Base-by-base conservation (phyloP, 768 basidiomycete species). In the Amanita phalloides region DNA sequence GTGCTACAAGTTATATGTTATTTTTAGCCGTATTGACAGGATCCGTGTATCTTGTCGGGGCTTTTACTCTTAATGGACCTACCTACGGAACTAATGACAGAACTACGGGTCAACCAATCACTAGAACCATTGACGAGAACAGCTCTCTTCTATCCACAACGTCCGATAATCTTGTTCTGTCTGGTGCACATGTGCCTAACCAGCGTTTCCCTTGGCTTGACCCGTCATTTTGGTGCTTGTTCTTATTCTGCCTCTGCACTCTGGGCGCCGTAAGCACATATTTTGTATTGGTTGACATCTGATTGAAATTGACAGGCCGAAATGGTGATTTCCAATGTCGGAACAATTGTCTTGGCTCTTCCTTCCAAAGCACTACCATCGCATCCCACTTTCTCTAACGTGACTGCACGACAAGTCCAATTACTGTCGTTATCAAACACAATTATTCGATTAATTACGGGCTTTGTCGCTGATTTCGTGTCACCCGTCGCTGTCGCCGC, bases 241-340 rank as follows among this genome's bases (percentile, higher is more conserved):
- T 60, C 1, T 54, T 79, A 6, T 66, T 79, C 48, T 68, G 76
- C 38, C 58, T 78, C 2, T 62, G 80, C 21, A 67, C 74, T n/a
- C 68, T 86, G n/a, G 88, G 87, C 23, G 73, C 81, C 17, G 87
- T 89, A 59, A 67, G 85, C 74, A 7, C 47, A 36, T 56, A 33
- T 33, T 33, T 17, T 35, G 23, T 25, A 17, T 37, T 26, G 26
- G 14, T 43, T 23, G 17, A 37, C 39, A 38, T 26, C 41, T 21
- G 53, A 46, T 38, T 51, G 49, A 28, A 13, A 2, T 33, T 3
- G 53, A 41, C 37, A 87, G 84, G 78, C 76, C 43, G 87, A 90
- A 63, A 90, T 88, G 86, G 73, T 91, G 20, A 81, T 90, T 17
- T 83, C 86, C 17, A 91, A 89, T 59, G 81, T 91, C 44, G 88